Evolutionary conservation across 1,284 basidiomycete genomes (phyloP).

Genomic region (Peniophora sp.): DNA sequence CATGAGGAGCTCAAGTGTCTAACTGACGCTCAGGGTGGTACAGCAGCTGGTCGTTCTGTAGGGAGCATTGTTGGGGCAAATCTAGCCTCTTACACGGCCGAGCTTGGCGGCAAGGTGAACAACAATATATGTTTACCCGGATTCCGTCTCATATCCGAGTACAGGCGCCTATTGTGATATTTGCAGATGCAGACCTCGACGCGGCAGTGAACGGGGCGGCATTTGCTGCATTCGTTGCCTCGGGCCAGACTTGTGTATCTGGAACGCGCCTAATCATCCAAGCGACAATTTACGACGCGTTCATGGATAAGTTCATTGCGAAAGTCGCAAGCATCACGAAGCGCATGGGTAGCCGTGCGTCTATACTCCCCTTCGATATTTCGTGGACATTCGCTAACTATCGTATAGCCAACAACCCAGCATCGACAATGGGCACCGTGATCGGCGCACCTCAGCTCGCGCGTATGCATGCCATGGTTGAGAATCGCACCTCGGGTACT

Average conservation of each 20-base stretch:
- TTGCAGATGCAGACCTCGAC: conserved; percentile 64
- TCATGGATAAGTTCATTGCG: conserved; percentile 51
- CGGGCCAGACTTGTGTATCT: conserved; percentile 81
- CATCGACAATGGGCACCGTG: conserved; percentile 69
- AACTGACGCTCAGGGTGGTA: conserved; percentile 54
- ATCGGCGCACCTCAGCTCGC: conserved; percentile 58
- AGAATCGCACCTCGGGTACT: conserved; percentile 33
- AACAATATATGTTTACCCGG: neutral
- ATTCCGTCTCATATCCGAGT: neutral
- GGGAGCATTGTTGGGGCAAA: conserved; percentile 68
- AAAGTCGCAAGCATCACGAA: conserved; percentile 55
- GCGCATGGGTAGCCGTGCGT: conserved; percentile 69
- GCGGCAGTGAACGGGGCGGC: conserved; percentile 71
- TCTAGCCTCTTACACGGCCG: conserved; percentile 68
- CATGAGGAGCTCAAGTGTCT: too few species aligned
- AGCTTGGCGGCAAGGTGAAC: conserved; percentile 73
- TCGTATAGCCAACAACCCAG: conserved; percentile 52
- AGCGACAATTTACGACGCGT: conserved; percentile 56
- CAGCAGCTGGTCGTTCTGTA: conserved; percentile 60
- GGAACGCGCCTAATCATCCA: conserved; percentile 71
- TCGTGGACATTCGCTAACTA: neutral
- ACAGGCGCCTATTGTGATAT: conserved; percentile 71
- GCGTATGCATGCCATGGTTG: conserved; percentile 55
- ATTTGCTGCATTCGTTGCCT: conserved; percentile 78
- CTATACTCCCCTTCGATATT: neutral